Conservation (phyloP, 805 yeast species). For the Pichia nanzhaoensis region DNA sequence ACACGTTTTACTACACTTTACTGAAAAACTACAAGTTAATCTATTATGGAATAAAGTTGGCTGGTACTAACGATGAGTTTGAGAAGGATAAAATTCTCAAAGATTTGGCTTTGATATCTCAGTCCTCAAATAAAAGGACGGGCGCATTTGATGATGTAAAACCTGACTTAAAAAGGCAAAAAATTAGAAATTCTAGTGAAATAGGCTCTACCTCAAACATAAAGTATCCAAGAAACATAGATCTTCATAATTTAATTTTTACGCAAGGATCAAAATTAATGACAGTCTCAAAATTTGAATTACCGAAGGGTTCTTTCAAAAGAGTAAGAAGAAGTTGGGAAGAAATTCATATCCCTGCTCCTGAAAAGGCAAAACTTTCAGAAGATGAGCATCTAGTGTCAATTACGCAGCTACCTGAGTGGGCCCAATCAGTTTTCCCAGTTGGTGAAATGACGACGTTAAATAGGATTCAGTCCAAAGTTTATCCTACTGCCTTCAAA, state of each 20-base stretch:
- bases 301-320: conserved; percentile 83
- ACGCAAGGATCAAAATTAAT: conserved; percentile 68
- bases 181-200: conserved; percentile 4
- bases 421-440: conserved; percentile 79
- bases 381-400: conserved; percentile 42
- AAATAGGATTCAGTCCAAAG: conserved; percentile 79
- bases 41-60: conserved; percentile 26
- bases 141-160: conserved; percentile 9
- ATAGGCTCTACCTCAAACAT: background rate
- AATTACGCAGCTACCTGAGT: conserved; percentile 61
- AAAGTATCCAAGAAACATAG: conserved; percentile 48
- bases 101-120: conserved; percentile 41
- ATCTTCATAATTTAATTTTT: conserved; percentile 55
- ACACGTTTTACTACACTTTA: conserved; percentile 42
- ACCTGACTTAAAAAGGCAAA: conserved; percentile 9
- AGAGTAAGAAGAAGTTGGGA: conserved; percentile 70
- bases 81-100: conserved; percentile 33
- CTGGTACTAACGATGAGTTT: conserved; percentile 18
- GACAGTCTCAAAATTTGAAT: conserved; percentile 57
- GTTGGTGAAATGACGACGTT: conserved; percentile 54
- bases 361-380: conserved; percentile 35
- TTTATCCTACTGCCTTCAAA: conserved; percentile 70
- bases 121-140: conserved; percentile 29
- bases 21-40: conserved; percentile 35
- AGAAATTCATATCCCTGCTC: conserved; percentile 89